Base-by-base conservation (phyloP, 345 rosid genomes). In the Eucalyptus melliodora region DNA sequence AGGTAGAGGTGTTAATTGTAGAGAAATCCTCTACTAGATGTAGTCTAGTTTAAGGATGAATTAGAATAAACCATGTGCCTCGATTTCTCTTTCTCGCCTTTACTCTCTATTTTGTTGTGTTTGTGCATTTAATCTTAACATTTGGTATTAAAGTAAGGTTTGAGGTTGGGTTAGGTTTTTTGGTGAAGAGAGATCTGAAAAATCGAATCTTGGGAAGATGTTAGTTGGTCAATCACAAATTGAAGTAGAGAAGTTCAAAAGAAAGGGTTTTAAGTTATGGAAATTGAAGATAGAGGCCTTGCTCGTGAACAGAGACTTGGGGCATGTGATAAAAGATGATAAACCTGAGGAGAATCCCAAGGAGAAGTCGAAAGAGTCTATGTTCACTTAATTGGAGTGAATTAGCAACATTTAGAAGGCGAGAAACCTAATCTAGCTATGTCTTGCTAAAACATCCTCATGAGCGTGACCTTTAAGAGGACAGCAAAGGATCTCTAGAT, bases 371-470 rank as follows among this genome's bases (percentile, higher is more conserved):
- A 56, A 56, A 24, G 62, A 56, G 27, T 56, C 2, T 24, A 56
- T 56, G 62, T 56, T 24, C 62, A 56, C 62, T 56, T 8, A 56
- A 24, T 56, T 0, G 14, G 62, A 56, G 30, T 5, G 13, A 24
- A 56, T 23, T 11, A 56, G 26, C 0, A 56, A 6, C 13, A 0
- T 3, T 56, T 1, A 11, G 26, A 56, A 23, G 62, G 62, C 0
- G 3, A 4, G 11, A 56, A 21, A 10, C 27, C 5, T 56, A 10
- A 56, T 56, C 13, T 56, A 3, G 62, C 62, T 56, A 56, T 24
- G 62, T 56, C 62, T 56, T 24, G 13, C 6, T 56, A 56, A 1
- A 56, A 56, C 30, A 1, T 56, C 62, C 6, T 11, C 13, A 11
- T 23, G 13, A 56, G 13, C 0, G 4, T 56, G 62, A 23, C 30